A percentile compares a stretch with the other conserved stretches of the same genome.
phyloP scores from a whole-genome alignment of 768 basidiomycete species.

The Termitomyces sp. region DNA sequence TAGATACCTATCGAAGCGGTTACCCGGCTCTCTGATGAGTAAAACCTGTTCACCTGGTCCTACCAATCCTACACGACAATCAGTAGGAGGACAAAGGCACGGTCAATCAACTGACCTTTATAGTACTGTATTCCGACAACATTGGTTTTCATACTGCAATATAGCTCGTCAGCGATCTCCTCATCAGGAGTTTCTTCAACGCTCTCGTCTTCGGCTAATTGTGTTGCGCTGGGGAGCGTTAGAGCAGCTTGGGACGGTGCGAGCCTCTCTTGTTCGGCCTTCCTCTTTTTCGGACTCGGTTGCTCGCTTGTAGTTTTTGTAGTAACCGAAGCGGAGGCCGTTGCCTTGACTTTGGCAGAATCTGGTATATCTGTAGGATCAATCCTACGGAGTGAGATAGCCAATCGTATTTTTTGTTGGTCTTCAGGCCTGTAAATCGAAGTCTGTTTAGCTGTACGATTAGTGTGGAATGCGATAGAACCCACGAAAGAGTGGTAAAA shows the following conservation, averaged over 20 bases:
- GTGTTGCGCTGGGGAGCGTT: slow-evolving; percentile 10
- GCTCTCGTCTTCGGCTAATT: slow-evolving; percentile 30
- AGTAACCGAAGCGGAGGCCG: neutral
- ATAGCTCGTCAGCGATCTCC: slow-evolving; percentile 62
- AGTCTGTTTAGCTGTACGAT: neutral
- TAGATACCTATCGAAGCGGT: slow-evolving; percentile 58
- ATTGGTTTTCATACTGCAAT: slow-evolving; percentile 49
- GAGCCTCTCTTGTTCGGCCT: slow-evolving; percentile 21
- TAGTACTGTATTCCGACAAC: slow-evolving; percentile 88
- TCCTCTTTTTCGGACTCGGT: slow-evolving; percentile 41
- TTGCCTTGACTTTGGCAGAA: slow-evolving; percentile 25
- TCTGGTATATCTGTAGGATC: slow-evolving; percentile 54
- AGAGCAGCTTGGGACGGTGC: slow-evolving; percentile 11
- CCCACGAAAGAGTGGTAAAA: slow-evolving; percentile 48
- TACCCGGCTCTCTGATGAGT: slow-evolving; percentile 60
- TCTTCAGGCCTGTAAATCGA: slow-evolving; percentile 43
- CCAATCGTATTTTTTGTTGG: slow-evolving; percentile 55
- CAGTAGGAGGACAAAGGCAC: slow-evolving; percentile 6
- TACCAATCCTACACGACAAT: slow-evolving; percentile 54
- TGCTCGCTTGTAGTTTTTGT: slow-evolving; percentile 9
- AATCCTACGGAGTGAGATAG: slow-evolving; percentile 48
- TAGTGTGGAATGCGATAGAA: neutral
- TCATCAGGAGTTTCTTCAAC: slow-evolving; percentile 40
- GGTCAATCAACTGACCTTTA: slow-evolving; percentile 34
- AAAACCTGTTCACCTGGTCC: slow-evolving; percentile 74